These are phyloP conservation scores for Colletotrichum godetiae DNA, from an alignment of 2,329 filamentous ascomycete genomes.

Conservation along the genomic window DNA sequence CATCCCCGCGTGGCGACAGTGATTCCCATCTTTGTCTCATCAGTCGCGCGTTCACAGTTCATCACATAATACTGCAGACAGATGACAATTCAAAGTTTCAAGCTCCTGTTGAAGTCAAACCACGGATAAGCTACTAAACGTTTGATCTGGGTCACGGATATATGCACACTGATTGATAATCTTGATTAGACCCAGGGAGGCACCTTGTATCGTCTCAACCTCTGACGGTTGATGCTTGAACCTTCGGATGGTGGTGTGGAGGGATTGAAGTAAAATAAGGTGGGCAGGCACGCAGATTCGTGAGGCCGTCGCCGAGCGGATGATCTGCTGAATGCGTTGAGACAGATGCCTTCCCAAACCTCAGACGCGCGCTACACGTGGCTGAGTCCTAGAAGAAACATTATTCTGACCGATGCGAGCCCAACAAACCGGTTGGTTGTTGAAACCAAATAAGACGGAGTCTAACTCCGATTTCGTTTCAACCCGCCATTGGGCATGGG, in stretches of 20 bases:
- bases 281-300: neutral
- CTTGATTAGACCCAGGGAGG: neutral
- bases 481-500: neutral
- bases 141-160: neutral
- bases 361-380: neutral
- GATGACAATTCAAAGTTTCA: neutral
- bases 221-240: too few species aligned
- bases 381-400: neutral
- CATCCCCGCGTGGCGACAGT: neutral
- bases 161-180: neutral
- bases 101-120: neutral
- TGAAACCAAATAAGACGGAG: neutral
- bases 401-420: neutral
- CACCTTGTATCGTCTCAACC: neutral
- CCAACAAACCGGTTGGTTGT: neutral
- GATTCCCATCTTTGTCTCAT: neutral
- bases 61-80: neutral
- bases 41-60: neutral
- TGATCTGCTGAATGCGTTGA: neutral
- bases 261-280: too few species aligned
- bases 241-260: too few species aligned
- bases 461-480: neutral
- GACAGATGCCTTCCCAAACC: neutral
- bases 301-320: neutral
- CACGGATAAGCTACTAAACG: neutral